These are phyloP conservation scores for Sarocladiaceae sp. DNA, from an alignment of 2,329 filamentous ascomycete genomes.

Conservation along the genomic window DNA sequence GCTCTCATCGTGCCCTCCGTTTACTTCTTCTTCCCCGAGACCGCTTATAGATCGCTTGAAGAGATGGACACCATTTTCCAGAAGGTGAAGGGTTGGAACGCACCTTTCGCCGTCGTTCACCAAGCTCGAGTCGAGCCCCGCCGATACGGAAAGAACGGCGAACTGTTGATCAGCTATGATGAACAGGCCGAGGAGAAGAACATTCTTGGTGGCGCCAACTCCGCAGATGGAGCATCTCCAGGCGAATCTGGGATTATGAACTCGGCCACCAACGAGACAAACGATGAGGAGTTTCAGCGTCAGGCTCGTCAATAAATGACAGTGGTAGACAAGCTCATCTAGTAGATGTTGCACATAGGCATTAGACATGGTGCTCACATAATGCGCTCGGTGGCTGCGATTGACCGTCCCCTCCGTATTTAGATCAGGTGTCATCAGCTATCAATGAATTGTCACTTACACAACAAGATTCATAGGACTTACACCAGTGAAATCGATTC, in stretches of 20 bases:
- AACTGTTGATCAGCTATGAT: constrained; percentile 43
- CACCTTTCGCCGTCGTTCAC: constrained; percentile 29
- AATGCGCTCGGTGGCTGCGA: too few species aligned
- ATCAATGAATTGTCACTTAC: too few species aligned
- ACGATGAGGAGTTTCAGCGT: neutral
- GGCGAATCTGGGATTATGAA: neutral
- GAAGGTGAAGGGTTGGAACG: constrained; percentile 40
- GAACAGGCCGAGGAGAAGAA: constrained; percentile 31
- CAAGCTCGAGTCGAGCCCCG: constrained; percentile 41
- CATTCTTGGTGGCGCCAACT: constrained; percentile 7
- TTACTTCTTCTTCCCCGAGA: constrained; percentile 61
- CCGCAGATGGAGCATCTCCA: neutral
- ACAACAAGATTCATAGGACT: too few species aligned
- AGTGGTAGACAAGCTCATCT: too few species aligned
- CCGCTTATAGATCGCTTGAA: constrained; percentile 56
- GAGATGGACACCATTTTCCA: constrained; percentile 62
- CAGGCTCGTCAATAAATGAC: neutral
- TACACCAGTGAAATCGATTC: too few species aligned
- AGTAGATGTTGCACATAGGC: too few species aligned
- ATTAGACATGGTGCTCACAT: too few species aligned
- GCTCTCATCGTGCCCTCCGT: constrained; percentile 50
- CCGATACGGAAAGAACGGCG: constrained; percentile 53
- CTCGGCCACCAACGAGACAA: neutral
- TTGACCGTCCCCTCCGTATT: too few species aligned
- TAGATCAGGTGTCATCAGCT: too few species aligned